Base-by-base conservation (phyloP, 441 rosid genomes). In the Rhodomyrtus psidioides region DNA sequence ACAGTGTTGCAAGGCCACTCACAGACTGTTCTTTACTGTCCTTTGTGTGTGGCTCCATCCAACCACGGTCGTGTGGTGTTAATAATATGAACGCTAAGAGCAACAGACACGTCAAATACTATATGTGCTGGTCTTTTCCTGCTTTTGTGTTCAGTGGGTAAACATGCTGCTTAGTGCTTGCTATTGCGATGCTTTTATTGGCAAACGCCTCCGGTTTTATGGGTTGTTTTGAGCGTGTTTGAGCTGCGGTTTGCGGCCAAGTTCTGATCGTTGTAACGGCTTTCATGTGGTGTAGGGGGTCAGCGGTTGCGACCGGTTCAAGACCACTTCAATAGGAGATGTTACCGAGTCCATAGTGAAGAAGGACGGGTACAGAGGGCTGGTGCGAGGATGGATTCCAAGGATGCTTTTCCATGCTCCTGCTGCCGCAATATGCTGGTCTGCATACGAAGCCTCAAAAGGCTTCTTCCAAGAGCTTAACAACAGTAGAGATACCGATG, bases 391-490 rank as follows among this genome's bases (percentile, higher is more conserved):
- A 14, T 82, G 84, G 84, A 54, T 82, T 28, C 84, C 84, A 4
- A 14, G 84, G 42, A 82, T 54, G 84, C 84, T 82, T 39, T 82
- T 82, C 60, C 84, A 82, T 21, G 84, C 84, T 82, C 84, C 84
- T 82, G 84, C 84, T 16, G 84, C 84, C 58, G 60, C 84, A 12
- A 82, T 82, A 30, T 82, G 84, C n/a, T 82, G 84, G 84, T 54
- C 84, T 82, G 55, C 84, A 82, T 82, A 82, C 39, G 60, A 82
- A 55, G 84, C 84, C 84, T 82, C 84, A 30, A 82, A 82, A 24
- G 59, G 46, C 56, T 82, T 82, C 58, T 82, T 82, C 58, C 84
- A 12, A 82, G 55, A 82, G 46, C 60, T 82, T 56, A 53, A 82
- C 34, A 19, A 65, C 79, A 15, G 79, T 26, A 34, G n/a, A 21